Conservation (phyloP, 176 grass and related monocot species). For the Bothriochloa decipiens region DNA sequence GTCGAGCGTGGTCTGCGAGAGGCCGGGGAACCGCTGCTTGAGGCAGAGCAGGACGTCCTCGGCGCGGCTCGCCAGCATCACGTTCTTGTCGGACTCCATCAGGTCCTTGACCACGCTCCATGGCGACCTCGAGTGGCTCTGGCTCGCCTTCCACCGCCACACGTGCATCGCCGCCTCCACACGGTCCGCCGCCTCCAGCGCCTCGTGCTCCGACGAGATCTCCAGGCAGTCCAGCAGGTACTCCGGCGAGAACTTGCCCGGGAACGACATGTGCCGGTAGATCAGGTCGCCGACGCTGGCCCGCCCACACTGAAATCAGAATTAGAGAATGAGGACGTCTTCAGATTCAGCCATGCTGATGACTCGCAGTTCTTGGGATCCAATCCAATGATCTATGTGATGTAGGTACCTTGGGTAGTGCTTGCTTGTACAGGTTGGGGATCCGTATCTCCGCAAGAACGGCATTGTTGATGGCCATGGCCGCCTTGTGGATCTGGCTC, state of each 20-base stretch:
- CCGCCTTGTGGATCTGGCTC: slow-evolving; percentile 87
- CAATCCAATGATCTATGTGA: neutral
- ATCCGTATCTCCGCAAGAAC: slow-evolving; percentile 74
- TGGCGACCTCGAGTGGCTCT: slow-evolving; percentile 49
- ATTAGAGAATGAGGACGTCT: neutral
- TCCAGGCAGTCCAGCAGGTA: slow-evolving; percentile 77
- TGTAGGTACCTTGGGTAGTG: slow-evolving; percentile 76
- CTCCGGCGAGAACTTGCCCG: slow-evolving; percentile 74
- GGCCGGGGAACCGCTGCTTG: slow-evolving; percentile 68
- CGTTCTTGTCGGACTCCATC: slow-evolving; percentile 82
- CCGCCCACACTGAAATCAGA: slow-evolving; percentile 57
- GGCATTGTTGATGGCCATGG: slow-evolving; percentile 85
- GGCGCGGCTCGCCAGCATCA: slow-evolving; percentile 72
- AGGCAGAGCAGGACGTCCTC: slow-evolving; percentile 65
- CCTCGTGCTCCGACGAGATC: slow-evolving; percentile 81
- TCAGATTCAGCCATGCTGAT: neutral
- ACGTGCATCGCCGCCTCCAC: slow-evolving; percentile 88
- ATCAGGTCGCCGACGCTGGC: slow-evolving; percentile 72
- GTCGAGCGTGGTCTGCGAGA: slow-evolving; percentile 78
- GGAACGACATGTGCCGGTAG: slow-evolving; percentile 83
- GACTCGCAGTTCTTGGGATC: neutral
- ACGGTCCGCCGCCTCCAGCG: slow-evolving; percentile 63
- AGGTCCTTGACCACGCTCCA: slow-evolving; percentile 82
- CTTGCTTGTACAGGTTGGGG: slow-evolving; percentile 65
- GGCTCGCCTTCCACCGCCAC: slow-evolving; percentile 67